phyloP scores from a whole-genome alignment of 1,284 basidiomycete genomes.

The Microbotryum silenes-acaulis region DNA sequence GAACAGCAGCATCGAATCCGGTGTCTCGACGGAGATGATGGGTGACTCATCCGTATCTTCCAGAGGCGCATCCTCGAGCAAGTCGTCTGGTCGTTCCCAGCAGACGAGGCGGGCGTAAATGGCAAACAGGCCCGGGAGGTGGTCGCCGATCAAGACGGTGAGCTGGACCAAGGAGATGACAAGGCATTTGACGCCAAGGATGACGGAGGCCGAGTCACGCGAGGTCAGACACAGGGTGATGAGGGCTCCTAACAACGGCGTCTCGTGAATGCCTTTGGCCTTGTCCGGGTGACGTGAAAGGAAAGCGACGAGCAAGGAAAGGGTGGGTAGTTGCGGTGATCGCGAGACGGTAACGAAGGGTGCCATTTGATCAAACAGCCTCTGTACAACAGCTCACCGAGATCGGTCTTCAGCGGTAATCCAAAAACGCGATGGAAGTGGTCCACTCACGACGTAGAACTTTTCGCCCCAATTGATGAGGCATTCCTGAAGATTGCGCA shows the following conservation, averaged over 20 bases:
- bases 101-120: conserved; percentile 21
- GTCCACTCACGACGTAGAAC: conserved; percentile 1
- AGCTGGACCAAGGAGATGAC: conserved; percentile 26
- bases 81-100: conserved; percentile 12
- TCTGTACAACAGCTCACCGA: not conserved
- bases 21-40: conserved; percentile 10
- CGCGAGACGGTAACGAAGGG: conserved; percentile 6
- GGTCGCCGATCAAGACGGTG: conserved; percentile 26
- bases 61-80: not conserved
- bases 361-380: conserved; percentile 17
- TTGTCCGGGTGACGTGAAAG: conserved; percentile 24
- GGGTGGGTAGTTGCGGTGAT: conserved; percentile 14
- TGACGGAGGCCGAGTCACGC: conserved; percentile 9
- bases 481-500: conserved; percentile 28
- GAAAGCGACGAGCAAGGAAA: conserved; percentile 24
- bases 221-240: conserved; percentile 13
- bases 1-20: conserved; percentile 47
- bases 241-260: conserved; percentile 17
- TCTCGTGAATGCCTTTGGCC: conserved; percentile 22
- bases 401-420: not conserved
- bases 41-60: conserved; percentile 1
- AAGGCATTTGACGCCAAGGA: conserved; percentile 20
- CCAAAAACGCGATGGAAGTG: not conserved
- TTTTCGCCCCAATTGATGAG: conserved; percentile 26
- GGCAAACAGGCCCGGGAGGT: conserved; percentile 10